Percentiles rank a stretch among this genome's conserved stretches.
Evolutionary conservation across 2,329 filamentous ascomycete species (phyloP).

Genomic region (Trichoderma asperellum): DNA sequence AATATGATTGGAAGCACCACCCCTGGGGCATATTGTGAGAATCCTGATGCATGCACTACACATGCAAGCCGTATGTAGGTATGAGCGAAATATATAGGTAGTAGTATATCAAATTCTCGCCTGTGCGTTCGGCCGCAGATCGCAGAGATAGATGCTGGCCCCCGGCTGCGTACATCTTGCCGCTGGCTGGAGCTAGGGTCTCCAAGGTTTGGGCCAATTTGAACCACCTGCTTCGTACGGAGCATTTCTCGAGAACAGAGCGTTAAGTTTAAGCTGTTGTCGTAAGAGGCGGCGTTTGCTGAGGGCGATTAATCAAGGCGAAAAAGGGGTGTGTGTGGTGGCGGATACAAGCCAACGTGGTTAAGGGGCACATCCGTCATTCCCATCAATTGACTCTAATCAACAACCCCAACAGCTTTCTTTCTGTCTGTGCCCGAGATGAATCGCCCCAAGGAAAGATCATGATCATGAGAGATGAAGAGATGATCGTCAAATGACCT

Average conservation of each 20-base stretch:
- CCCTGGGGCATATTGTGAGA: constrained; percentile 16
- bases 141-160: constrained; percentile 11
- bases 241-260: background rate
- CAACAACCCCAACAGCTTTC: background rate
- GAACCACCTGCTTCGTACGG: constrained; percentile 9
- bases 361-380: constrained; percentile 22
- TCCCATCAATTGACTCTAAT: constrained; percentile 17
- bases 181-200: constrained; percentile 18
- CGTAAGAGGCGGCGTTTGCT: constrained; percentile 15
- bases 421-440: background rate
- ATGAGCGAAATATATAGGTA: constrained; percentile 23
- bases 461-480: constrained; percentile 18
- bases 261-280: background rate
- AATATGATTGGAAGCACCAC: constrained; percentile 25
- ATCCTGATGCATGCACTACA: constrained; percentile 26
- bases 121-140: constrained; percentile 22
- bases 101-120: constrained; percentile 11
- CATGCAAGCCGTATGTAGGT: constrained; percentile 22
- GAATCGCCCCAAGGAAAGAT: background rate
- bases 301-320: constrained; percentile 8
- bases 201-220: background rate
- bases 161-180: constrained; percentile 15
- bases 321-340: constrained; percentile 14
- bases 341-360: constrained; percentile 12
- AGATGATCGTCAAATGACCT: constrained; percentile 10